Conservation (phyloP, 2,329 filamentous ascomycete species). For the Alternaria conjuncta region DNA sequence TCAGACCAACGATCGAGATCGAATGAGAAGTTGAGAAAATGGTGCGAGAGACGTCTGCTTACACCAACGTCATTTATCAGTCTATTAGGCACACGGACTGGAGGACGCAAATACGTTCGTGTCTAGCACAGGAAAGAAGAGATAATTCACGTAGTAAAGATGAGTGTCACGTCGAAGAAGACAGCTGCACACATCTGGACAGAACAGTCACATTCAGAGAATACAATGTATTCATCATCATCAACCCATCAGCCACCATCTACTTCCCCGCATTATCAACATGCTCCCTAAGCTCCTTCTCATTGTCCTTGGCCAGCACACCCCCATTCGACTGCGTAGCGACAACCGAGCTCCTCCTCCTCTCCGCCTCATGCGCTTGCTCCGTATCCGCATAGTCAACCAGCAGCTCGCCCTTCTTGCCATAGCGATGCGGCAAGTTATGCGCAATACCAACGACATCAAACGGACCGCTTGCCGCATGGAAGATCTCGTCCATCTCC, state of each 20-base stretch:
- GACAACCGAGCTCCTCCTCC: conserved; percentile 38
- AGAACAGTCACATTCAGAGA: not conserved
- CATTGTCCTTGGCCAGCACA: conserved; percentile 5
- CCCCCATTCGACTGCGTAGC: conserved; percentile 12
- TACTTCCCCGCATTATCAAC: conserved; percentile 2
- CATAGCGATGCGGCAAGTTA: conserved; percentile 62
- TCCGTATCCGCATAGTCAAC: conserved; percentile 57
- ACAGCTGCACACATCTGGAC: not conserved
- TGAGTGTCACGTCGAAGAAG: not conserved
- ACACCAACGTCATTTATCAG: not conserved
- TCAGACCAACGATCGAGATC: not conserved
- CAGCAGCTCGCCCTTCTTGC: conserved; percentile 64
- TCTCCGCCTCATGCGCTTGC: conserved; percentile 37
- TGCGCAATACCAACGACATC: conserved; percentile 58
- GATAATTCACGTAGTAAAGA: not conserved
- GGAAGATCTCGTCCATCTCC: conserved; percentile 67
- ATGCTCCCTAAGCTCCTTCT: conserved; percentile 9
- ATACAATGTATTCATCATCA: not conserved
- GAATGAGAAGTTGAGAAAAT: not conserved
- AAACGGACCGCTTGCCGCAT: conserved; percentile 59
- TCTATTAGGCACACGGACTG: not conserved
- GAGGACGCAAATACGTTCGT: not conserved
- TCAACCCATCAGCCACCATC: not conserved
- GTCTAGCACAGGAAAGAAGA: not conserved
- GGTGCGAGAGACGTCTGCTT: not conserved